Percentiles rank a stretch among this genome's conserved stretches.
Conservation (phyloP, 345 rosid species). For the Triadica sebifera region DNA sequence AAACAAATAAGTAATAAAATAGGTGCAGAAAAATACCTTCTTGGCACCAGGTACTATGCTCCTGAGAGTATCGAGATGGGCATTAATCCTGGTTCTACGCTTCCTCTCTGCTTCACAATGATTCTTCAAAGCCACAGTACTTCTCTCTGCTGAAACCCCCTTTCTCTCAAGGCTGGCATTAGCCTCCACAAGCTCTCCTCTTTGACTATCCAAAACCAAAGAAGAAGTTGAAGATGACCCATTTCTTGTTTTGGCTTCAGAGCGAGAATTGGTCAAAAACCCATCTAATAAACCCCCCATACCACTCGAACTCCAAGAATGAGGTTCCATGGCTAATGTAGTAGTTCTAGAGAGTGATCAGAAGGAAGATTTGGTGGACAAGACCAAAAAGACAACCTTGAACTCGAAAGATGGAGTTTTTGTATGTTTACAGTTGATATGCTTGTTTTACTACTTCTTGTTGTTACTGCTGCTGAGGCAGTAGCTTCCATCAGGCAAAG, state of each 20-base stretch:
- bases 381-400: not conserved
- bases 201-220: conserved; percentile 51
- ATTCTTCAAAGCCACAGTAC: conserved; percentile 53
- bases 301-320: conserved; percentile 5
- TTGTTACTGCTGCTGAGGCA: not conserved
- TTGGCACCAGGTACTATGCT: conserved; percentile 49
- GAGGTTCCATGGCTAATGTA: conserved; percentile 4
- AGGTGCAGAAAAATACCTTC: conserved; percentile 39
- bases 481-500: conserved; percentile 3
- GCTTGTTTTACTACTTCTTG: too few species aligned
- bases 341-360: too few species aligned
- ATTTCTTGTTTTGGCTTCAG: conserved; percentile 10
- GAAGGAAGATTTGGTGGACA: conserved; percentile 1
- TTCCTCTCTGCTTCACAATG: conserved; percentile 80
- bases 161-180: conserved; percentile 46
- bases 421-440: not conserved
- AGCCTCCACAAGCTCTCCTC: conserved; percentile 58
- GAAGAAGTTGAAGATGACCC: conserved; percentile 24
- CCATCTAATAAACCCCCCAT: conserved; percentile 9
- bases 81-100: conserved; percentile 73
- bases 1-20: too few species aligned
- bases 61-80: conserved; percentile 63
- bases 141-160: conserved; percentile 47
- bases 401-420: not conserved
- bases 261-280: not conserved